Conservation (phyloP, 1,139 yeast genomes). For the Candida buenavistaensis region DNA sequence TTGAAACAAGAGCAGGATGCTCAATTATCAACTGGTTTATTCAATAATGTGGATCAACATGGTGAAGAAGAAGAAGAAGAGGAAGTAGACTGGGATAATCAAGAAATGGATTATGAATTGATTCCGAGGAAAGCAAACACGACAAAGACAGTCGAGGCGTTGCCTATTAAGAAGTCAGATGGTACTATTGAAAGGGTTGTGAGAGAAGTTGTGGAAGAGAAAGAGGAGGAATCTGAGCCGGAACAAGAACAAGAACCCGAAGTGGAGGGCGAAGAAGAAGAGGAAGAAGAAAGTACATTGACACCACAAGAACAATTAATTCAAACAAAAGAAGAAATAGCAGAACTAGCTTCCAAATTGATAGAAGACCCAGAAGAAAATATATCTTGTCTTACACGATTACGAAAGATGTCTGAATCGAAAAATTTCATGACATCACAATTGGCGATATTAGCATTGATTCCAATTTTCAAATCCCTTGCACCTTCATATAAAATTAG, state of each 20-base stretch:
- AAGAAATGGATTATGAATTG: conserved; percentile 69
- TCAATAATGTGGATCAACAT: conserved; percentile 23
- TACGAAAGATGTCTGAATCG: conserved; percentile 71
- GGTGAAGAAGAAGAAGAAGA: conserved; percentile 17
- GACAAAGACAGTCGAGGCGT: conserved; percentile 58
- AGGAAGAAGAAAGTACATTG: conserved; percentile 42
- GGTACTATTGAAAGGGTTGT: conserved; percentile 71
- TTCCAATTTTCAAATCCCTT: conserved; percentile 80
- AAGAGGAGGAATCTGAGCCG: conserved; percentile 21
- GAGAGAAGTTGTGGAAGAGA: conserved; percentile 34
- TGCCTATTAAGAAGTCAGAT: conserved; percentile 75
- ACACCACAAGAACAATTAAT: conserved; percentile 60
- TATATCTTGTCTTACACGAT: conserved; percentile 60
- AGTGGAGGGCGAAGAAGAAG: conserved; percentile 24
- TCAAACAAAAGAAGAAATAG: conserved; percentile 78
- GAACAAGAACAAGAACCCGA: conserved; percentile 20
- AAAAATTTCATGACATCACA: conserved; percentile 69
- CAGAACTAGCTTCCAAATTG: conserved; percentile 72
- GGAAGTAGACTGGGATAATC: conserved; percentile 49
- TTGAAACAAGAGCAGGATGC: conserved; percentile 50
- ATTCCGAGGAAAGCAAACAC: conserved; percentile 49
- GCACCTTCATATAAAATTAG: conserved; percentile 89
- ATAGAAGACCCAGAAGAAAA: conserved; percentile 93
- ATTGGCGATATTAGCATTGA: conserved; percentile 72
- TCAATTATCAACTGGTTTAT: conserved; percentile 44